Evolutionary conservation across 108 stramenopile genomes (phyloP).

Genomic region (Skeletonema marinoi): DNA sequence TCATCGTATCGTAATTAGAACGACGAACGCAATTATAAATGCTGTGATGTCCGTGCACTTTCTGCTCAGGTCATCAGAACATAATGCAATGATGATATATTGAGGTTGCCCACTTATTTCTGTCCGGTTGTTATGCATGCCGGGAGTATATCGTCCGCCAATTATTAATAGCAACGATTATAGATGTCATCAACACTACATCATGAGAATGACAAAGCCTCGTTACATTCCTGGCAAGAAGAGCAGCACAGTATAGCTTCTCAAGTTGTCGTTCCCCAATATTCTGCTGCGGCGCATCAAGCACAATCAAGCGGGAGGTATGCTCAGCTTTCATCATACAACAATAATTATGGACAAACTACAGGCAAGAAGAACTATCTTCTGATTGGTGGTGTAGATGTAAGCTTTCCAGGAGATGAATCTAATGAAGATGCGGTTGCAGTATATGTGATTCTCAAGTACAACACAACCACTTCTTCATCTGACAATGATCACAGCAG

Average conservation of each 20-base stretch:
- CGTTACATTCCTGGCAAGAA: constrained; percentile 23
- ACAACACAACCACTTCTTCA: background rate
- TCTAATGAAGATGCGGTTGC: constrained; percentile 40
- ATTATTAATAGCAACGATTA: too few species aligned
- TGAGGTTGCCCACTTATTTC: too few species aligned
- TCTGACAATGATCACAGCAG: background rate
- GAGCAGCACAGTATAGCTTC: constrained; percentile 51
- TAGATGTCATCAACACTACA: background rate
- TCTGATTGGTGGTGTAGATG: constrained; percentile 73
- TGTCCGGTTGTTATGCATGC: too few species aligned
- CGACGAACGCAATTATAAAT: too few species aligned
- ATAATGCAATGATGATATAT: too few species aligned
- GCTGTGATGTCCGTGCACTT: too few species aligned
- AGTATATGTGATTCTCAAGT: constrained; percentile 66
- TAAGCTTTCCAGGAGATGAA: constrained; percentile 48
- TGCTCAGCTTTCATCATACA: background rate
- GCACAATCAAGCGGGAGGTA: background rate
- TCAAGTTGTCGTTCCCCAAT: constrained; percentile 25
- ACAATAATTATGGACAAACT: background rate
- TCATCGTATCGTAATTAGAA: too few species aligned
- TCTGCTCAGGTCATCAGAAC: too few species aligned
- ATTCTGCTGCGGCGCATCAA: background rate
- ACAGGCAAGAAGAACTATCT: background rate
- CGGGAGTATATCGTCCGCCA: too few species aligned
- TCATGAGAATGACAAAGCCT: background rate